phyloP scores from a whole-genome alignment of 257 asterid species.

The Nicotiana knightiana region DNA sequence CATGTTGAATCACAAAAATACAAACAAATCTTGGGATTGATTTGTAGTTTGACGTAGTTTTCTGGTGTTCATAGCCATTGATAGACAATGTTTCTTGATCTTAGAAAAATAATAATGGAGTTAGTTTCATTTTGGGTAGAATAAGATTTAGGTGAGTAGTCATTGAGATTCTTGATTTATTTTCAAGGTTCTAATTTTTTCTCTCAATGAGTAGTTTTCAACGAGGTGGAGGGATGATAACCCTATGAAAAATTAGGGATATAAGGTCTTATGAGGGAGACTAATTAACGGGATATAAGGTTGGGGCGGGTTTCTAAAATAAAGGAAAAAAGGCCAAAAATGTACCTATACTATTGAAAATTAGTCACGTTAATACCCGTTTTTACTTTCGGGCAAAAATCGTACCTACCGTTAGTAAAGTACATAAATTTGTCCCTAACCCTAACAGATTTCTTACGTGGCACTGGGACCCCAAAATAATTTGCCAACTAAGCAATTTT shows the following conservation, averaged over 20 bases:
- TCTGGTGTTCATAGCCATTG: conserved; percentile 15
- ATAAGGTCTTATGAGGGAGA: too few species aligned
- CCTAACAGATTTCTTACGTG: too few species aligned
- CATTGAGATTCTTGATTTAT: background rate
- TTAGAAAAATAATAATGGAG: background rate
- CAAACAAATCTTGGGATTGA: conserved; percentile 13
- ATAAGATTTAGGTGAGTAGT: background rate
- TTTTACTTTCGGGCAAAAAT: too few species aligned
- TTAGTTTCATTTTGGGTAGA: background rate
- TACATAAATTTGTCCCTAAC: too few species aligned
- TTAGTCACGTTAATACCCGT: too few species aligned
- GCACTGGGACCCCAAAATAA: too few species aligned
- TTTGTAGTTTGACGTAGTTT: conserved; percentile 14
- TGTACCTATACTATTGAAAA: too few species aligned
- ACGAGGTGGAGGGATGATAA: background rate
- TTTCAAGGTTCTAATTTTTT: background rate
- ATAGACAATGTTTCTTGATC: background rate
- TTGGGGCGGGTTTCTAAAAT: too few species aligned
- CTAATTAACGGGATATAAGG: too few species aligned
- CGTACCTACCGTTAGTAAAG: too few species aligned
- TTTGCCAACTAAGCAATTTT: too few species aligned
- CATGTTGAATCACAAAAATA: conserved; percentile 3
- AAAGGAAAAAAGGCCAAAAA: too few species aligned
- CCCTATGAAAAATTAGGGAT: background rate
- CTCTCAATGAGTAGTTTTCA: background rate